Evolutionary conservation across 768 basidiomycete genomes (phyloP), one percentile per base, ranked within the genome.

Genomic region (Kondoa subrosea): DNA sequence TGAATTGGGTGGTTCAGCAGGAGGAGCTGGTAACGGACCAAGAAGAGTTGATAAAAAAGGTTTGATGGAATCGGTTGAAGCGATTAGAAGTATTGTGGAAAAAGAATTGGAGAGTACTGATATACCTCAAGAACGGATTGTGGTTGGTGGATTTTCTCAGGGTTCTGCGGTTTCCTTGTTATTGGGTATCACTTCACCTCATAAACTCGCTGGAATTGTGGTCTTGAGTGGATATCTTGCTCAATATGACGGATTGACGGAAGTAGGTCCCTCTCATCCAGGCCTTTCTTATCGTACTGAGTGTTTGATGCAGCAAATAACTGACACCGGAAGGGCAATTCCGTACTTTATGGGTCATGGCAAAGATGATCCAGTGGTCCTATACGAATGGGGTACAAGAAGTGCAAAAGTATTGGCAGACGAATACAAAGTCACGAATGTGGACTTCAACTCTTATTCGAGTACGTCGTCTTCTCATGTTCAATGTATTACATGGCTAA

Each of bases 91-190:
- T 2, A 65, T 69, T 12, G 34, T 69, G 17, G 25, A 58, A 1
- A 57, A 69, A 29, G 69, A 69, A 61, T 29, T 62, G 31, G 40
- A 8, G 21, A 21, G 21, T 21, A 50, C 40, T 8, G 59, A 69
- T 27, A 25, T 17, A 16, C 66, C 31, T 1, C 40, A 25, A n/a
- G 69, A 69, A 16, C 69, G 69, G 25, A 69, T 69, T 30, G 69
- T 69, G 2, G 33, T 69, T 4, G 69, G 69, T 33, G 69, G 69
- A 2, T 69, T 69, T 60, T 59, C 56, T 50, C 69, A 69, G 57
- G 69, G 69, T 25, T 50, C 57, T 33, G 69, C 64, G 12, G 27
- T 69, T n/a, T 61, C 32, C 25, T 61, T 69, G 34, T 33, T 69
- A 1, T 58, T 32, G 12, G 60, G 67, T 40, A 31, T 69, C 27